Conservation (phyloP, 768 basidiomycete genomes). For the Suillus tomentosus region DNA sequence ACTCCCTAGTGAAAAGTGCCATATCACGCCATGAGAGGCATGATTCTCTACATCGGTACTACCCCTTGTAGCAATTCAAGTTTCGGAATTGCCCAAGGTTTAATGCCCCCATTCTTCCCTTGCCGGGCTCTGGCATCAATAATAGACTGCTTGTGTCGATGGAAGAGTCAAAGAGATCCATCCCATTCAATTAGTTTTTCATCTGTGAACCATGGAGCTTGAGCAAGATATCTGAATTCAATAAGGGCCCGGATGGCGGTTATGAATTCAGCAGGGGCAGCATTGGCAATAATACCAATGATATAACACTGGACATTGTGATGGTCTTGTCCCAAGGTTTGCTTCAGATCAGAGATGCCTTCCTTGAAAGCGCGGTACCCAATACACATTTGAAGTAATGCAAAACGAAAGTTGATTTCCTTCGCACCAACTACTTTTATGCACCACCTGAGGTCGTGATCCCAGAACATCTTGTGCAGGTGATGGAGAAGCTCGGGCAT, state of each 20-base stretch:
- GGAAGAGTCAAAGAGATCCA: constrained; percentile 31
- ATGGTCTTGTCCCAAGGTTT: constrained; percentile 43
- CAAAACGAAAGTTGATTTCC: constrained; percentile 41
- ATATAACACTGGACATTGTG: constrained; percentile 38
- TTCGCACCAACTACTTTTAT: constrained; percentile 28
- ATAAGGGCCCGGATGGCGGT: constrained; percentile 35
- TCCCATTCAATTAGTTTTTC: too few species aligned
- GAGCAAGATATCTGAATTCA: constrained; percentile 41
- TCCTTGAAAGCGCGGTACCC: constrained; percentile 41
- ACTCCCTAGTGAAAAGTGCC: too few species aligned
- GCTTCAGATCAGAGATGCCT: constrained; percentile 43
- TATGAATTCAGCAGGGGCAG: constrained; percentile 32
- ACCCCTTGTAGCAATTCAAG: too few species aligned
- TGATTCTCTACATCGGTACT: too few species aligned
- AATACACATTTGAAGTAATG: constrained; percentile 36
- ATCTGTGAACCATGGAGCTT: constrained; percentile 28
- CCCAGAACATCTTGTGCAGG: constrained; percentile 41
- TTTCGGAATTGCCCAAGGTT: too few species aligned
- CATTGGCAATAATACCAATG: constrained; percentile 37
- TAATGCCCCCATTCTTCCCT: too few species aligned
- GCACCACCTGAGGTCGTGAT: constrained; percentile 43
- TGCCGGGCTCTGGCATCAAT: constrained; percentile 25
- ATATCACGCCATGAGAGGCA: too few species aligned
- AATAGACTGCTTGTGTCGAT: constrained; percentile 36
- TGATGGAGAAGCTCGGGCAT: constrained; percentile 42